Evolutionary conservation across 2,329 filamentous ascomycete species (phyloP).

Genomic region (Colletotrichum agaves): DNA sequence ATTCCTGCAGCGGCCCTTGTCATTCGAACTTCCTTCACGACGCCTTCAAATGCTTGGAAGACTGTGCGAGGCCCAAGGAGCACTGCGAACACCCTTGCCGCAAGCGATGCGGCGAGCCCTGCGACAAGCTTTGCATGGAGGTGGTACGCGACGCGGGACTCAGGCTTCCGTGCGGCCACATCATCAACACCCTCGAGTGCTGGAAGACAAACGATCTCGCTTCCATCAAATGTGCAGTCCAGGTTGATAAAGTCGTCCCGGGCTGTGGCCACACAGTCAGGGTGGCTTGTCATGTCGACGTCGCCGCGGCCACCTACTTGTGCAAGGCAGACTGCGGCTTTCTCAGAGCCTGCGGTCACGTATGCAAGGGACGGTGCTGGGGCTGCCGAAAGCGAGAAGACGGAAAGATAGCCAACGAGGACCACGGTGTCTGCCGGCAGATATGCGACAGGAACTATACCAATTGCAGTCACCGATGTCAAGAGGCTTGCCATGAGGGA

Average conservation of each 20-base stretch:
- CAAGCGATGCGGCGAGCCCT: conserved; percentile 55
- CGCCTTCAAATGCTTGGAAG: conserved; percentile 56
- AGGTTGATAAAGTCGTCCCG: conserved; percentile 59
- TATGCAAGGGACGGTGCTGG: conserved; percentile 60
- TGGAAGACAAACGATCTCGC: conserved; percentile 56
- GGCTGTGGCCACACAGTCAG: conserved; percentile 65
- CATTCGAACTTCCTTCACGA: conserved; percentile 60
- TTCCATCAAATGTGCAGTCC: conserved; percentile 58
- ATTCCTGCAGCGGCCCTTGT: conserved; percentile 57
- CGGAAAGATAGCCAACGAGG: conserved; percentile 42
- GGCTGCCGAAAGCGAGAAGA: conserved; percentile 55
- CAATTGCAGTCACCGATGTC: conserved; percentile 68
- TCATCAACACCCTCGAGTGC: conserved; percentile 46
- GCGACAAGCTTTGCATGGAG: conserved; percentile 50
- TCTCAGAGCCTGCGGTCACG: conserved; percentile 66
- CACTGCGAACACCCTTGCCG: conserved; percentile 59
- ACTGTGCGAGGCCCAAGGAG: conserved; percentile 53
- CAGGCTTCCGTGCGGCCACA: conserved; percentile 56
- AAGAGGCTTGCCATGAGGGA: conserved; percentile 61
- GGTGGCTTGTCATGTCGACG: conserved; percentile 61
- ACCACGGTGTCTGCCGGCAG: conserved; percentile 61
- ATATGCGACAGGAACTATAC: conserved; percentile 48
- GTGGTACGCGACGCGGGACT: conserved; percentile 45
- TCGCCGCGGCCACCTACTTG: conserved; percentile 50
- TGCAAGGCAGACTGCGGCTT: conserved; percentile 62